phyloP scores from a whole-genome alignment of 305 asterid genomes.

The Fraxinus ornus region DNA sequence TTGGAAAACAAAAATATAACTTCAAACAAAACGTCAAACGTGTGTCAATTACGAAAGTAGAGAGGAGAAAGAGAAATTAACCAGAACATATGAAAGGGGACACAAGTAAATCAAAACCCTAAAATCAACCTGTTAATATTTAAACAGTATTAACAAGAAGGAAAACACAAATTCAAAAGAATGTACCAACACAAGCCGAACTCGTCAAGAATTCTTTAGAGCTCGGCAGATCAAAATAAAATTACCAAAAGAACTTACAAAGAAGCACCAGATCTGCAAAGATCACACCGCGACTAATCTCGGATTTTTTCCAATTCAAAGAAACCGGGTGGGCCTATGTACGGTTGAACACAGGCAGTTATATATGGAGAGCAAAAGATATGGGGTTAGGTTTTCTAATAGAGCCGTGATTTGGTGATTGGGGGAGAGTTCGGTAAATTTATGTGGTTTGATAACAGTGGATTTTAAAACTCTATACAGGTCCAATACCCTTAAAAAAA shows the following conservation, averaged over 20 bases:
- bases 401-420: neutral
- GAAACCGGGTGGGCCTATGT: neutral
- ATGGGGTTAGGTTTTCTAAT: neutral
- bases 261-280: constrained; percentile 35
- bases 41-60: neutral
- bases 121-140: constrained; percentile 17
- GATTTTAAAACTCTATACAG: too few relatives aligned
- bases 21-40: neutral
- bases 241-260: neutral
- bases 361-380: neutral
- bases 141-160: neutral
- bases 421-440: neutral
- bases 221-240: neutral
- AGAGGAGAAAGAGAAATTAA: neutral
- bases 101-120: constrained; percentile 21
- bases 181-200: neutral
- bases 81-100: neutral
- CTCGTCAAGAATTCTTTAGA: neutral
- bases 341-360: neutral
- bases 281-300: constrained; percentile 27
- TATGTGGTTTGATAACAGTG: neutral
- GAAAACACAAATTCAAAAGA: neutral
- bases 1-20: neutral
- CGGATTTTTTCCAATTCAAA: constrained; percentile 22
- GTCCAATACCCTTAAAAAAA: too few relatives aligned